A percentile compares a stretch with the other conserved stretches of the same genome.
phyloP scores from a whole-genome alignment of 1,284 basidiomycete genomes.

The Ceratobasidium theobromae region DNA sequence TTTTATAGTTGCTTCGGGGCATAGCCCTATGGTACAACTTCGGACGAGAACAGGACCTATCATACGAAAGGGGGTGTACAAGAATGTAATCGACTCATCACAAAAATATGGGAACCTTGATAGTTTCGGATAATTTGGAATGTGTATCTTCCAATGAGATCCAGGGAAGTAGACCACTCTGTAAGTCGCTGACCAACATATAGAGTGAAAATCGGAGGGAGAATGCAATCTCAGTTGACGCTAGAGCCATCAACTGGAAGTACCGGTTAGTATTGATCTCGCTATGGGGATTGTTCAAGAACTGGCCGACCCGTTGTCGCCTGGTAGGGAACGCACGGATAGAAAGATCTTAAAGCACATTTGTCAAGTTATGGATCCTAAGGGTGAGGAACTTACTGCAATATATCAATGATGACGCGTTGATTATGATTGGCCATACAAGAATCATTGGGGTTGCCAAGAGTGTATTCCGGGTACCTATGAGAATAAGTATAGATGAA shows the following conservation, averaged over 20 bases:
- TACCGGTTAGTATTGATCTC: slow-evolving; percentile 49
- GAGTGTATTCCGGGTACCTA: slow-evolving; percentile 24
- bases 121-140: not conserved
- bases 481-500: not conserved
- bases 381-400: too few relatives aligned
- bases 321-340: slow-evolving; percentile 33
- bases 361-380: too few relatives aligned
- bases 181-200: slow-evolving; percentile 44
- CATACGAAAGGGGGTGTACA: too few relatives aligned
- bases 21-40: too few relatives aligned
- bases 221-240: slow-evolving; percentile 50
- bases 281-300: not conserved
- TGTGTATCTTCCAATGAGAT: slow-evolving; percentile 59
- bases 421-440: slow-evolving; percentile 28
- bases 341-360: too few relatives aligned
- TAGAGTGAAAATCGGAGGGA: slow-evolving; percentile 53
- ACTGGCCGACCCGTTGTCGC: slow-evolving; percentile 24
- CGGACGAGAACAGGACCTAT: too few relatives aligned
- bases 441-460: slow-evolving; percentile 20
- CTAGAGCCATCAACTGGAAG: slow-evolving; percentile 63
- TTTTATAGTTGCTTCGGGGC: too few relatives aligned
- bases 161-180: too few relatives aligned
- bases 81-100: too few relatives aligned
- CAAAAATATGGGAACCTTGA: too few relatives aligned
- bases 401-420: slow-evolving; percentile 28